Percentiles rank a stretch among this genome's conserved stretches.
Evolutionary conservation across 306 rosid genomes (phyloP).

Genomic region (Gleditsia sinensis): DNA sequence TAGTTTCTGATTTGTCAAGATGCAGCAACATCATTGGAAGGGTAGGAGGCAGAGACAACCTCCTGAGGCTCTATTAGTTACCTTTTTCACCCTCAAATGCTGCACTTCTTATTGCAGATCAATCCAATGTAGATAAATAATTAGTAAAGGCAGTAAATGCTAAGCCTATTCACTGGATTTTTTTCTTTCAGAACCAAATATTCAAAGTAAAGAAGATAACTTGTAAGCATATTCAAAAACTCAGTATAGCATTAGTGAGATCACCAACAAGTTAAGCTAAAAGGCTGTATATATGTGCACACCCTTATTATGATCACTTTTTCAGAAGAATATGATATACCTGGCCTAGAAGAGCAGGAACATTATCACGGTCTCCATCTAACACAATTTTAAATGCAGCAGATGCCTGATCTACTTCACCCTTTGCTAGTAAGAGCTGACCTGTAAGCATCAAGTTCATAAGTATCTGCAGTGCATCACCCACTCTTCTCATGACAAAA

Average conservation of each 20-base stretch:
- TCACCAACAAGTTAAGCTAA: background rate
- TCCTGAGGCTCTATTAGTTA: constrained; percentile 10
- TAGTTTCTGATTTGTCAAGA: background rate
- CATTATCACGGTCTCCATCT: constrained; percentile 91
- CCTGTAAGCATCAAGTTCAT: constrained; percentile 58
- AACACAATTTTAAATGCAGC: constrained; percentile 95
- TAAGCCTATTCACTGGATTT: background rate
- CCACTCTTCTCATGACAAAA: constrained; percentile 31
- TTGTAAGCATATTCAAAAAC: constrained; percentile 7
- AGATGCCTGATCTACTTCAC: constrained; percentile 95
- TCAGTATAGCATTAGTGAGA: constrained; percentile 11
- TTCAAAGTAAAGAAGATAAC: background rate
- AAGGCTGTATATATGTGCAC: background rate
- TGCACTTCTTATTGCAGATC: background rate
- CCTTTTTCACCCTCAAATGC: constrained; percentile 13
- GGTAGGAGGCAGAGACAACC: background rate
- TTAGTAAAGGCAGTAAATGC: background rate
- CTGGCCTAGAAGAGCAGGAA: constrained; percentile 98
- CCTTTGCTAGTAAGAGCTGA: constrained; percentile 96
- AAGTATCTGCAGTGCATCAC: constrained; percentile 25
- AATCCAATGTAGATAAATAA: background rate
- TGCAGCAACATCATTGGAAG: background rate
- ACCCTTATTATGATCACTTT: constrained; percentile 12
- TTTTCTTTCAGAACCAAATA: constrained; percentile 7
- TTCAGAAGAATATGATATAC: constrained; percentile 43